Percentiles rank a stretch among this genome's conserved stretches.
Conservation (phyloP, 768 basidiomycete species). For the Gymnopilus junonius region DNA sequence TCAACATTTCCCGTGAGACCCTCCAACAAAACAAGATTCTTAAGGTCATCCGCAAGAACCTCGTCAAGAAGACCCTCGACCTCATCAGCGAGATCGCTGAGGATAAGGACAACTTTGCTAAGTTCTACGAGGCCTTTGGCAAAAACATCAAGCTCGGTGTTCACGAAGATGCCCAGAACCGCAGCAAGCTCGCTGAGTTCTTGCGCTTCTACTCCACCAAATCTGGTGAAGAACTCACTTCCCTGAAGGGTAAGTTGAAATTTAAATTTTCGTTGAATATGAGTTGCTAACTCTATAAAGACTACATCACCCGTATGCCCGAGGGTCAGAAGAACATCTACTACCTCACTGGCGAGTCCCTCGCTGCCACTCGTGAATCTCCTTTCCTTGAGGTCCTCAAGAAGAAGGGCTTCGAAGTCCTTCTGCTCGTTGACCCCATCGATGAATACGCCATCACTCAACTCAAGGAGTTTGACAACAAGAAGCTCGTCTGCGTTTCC, state of each 20-base stretch:
- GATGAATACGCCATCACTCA: conserved; percentile 99
- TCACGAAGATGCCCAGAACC: conserved; percentile 98
- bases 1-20: conserved; percentile 99
- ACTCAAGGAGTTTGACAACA: conserved; percentile 98
- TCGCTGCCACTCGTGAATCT: conserved; percentile 87
- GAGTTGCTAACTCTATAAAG: conserved; percentile 39
- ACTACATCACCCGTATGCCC: conserved; percentile 99
- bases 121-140: conserved; percentile 98
- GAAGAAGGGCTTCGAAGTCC: conserved; percentile 99
- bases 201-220: conserved; percentile 98
- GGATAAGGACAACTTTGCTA: conserved; percentile 98
- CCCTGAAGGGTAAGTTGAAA: conserved; percentile 77
- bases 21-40: conserved; percentile 99
- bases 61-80: conserved; percentile 98
- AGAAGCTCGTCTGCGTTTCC: conserved; percentile 96
- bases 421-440: conserved; percentile 97
- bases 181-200: conserved; percentile 99
- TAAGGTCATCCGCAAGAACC: conserved; percentile 99
- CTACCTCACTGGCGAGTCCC: conserved; percentile 98
- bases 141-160: conserved; percentile 99
- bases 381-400: conserved; percentile 99
- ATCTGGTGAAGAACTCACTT: conserved; percentile 86
- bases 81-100: conserved; percentile 95
- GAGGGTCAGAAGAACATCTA: conserved; percentile 99
- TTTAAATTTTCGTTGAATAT: neutral